These are phyloP conservation scores for Stephania yunnanensis DNA, from an alignment of 164 flowering plant genomes.

Conservation along the genomic window DNA sequence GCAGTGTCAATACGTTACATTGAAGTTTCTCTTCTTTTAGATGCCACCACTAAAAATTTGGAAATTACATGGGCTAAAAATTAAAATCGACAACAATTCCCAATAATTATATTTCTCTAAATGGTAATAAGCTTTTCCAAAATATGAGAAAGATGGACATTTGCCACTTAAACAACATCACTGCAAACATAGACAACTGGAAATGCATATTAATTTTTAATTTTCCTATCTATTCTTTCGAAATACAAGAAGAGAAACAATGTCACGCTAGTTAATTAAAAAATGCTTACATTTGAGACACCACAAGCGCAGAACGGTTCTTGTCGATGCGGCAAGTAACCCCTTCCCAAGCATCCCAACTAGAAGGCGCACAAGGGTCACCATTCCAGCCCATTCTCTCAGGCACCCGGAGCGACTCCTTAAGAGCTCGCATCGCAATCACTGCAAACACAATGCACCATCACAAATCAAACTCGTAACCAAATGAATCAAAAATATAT, in stretches of 20 bases:
- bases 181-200: not conserved
- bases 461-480: not conserved
- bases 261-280: not conserved
- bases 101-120: not conserved
- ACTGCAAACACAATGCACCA: slow-evolving; percentile 40
- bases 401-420: slow-evolving; percentile 77
- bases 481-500: not conserved
- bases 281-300: slow-evolving; percentile 75
- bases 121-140: not conserved
- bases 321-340: slow-evolving; percentile 69
- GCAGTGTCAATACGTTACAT: not conserved
- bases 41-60: not conserved
- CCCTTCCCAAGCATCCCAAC: slow-evolving; percentile 99
- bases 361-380: slow-evolving; percentile 95
- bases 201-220: not conserved
- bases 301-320: slow-evolving; percentile 52
- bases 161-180: too few species aligned
- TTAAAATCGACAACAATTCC: not conserved
- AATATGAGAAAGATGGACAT: not conserved
- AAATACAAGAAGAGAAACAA: not conserved
- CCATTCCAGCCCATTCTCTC: slow-evolving; percentile 99
- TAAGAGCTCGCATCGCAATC: slow-evolving; percentile 76
- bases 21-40: not conserved
- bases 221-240: not conserved
- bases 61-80: not conserved